Base-by-base conservation (phyloP, 2,329 filamentous ascomycete genomes). In the Thielaviopsis euricoi region DNA sequence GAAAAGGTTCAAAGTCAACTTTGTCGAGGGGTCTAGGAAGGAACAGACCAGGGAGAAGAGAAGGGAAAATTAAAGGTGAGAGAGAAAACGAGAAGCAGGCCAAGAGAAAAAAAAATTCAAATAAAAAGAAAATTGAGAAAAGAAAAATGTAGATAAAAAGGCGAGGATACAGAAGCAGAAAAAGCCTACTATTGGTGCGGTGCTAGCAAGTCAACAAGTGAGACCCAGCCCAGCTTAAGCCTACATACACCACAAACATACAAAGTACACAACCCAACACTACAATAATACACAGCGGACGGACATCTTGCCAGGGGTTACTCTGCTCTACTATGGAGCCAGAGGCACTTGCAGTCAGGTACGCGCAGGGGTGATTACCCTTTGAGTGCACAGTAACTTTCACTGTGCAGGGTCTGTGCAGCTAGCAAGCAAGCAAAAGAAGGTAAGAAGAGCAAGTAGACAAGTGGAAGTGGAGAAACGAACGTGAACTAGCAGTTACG, bases 51-150 rank as follows among this genome's bases (percentile, higher is more conserved):
- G 26, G 46, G 58, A 51, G 51, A n/a, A 55, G 53, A 52, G 37
- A 43, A 43, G 37, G 37, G 37, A 43, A 43, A 43, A 43, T 43
- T 43, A 43, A 51, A 43, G 51, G 51, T 25, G 25, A 37, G 25
- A 22, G 22, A 48, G 46, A 49, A 53, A 46, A 33, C 23, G 15
- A 43, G n/a, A n/a, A n/a, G 17, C 17, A 43, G 7, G 37, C 17
- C 37, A 57, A 60, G 56, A 61, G 56, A 53, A 7, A 61, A 60
- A 50, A 59, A 61, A 62, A 60, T 23, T 48, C 55, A 52, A 55
- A 49, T 52, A 60, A 56, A 55, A 62, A 58, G 43, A 58, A 53
- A 62, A 61, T 49, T n/a, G 60, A 53, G 58, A 59, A 62, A 58
- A 59, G 57, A 59, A 29, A 55, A 53, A 29, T 13, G n/a, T n/a